Conservation (phyloP, 345 rosid genomes). For the Eucalyptus regnans region DNA sequence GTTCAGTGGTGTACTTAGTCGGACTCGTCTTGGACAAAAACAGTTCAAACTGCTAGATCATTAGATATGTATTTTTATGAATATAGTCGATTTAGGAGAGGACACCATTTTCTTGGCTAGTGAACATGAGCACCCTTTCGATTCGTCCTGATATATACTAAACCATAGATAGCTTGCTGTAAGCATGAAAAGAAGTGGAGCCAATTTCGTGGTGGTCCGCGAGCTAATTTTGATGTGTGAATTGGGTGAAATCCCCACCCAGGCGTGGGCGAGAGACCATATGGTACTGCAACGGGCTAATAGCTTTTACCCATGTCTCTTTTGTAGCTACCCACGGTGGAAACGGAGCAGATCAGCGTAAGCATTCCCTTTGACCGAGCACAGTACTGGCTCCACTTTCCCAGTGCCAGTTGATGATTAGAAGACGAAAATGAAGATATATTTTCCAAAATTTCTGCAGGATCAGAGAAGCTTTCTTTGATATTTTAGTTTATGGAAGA, state of each 20-base stretch:
- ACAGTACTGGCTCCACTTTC: neutral
- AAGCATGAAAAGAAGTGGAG: neutral
- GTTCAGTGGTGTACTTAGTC: neutral
- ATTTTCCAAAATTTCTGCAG: neutral
- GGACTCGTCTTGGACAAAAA: neutral
- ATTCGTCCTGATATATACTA: neutral
- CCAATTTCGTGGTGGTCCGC: neutral
- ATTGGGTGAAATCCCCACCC: neutral
- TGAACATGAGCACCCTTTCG: neutral
- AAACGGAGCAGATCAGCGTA: neutral
- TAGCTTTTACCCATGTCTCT: neutral
- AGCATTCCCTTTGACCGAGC: neutral
- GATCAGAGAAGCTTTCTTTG: neutral
- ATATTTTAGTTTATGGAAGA: neutral
- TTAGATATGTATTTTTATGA: neutral
- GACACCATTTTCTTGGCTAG: rapidly evolving
- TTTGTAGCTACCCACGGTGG: neutral
- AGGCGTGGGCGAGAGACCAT: neutral
- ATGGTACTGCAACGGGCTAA: neutral
- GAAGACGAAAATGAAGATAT: neutral
- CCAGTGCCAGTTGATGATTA: neutral
- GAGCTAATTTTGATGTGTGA: neutral
- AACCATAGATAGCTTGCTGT: neutral
- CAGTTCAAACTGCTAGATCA: neutral
- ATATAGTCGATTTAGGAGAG: neutral